Evolutionary conservation across 164 flowering plant genomes (phyloP).

Genomic region (Stephania yunnanensis): DNA sequence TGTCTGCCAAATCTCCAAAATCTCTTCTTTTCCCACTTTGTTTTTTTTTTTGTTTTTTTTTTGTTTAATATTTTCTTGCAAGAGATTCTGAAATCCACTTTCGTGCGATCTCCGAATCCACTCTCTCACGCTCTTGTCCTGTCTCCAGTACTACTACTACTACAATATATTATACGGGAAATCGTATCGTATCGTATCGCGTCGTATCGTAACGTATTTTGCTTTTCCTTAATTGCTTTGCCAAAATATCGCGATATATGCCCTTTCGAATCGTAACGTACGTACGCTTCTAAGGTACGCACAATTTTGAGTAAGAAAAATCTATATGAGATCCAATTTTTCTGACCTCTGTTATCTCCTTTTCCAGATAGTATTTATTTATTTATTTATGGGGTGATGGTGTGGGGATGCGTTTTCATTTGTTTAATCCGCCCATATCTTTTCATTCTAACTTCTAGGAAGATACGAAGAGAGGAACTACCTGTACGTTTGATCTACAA

Average conservation of each 20-base stretch:
- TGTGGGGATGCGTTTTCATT: too few relatives aligned
- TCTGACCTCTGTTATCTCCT: too few relatives aligned
- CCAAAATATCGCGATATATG: background rate
- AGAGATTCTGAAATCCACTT: constrained; percentile 53
- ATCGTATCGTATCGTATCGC: background rate
- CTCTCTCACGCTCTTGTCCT: constrained; percentile 4
- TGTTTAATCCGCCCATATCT: too few relatives aligned
- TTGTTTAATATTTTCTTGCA: background rate
- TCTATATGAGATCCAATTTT: too few relatives aligned
- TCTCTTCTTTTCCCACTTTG: constrained; percentile 19
- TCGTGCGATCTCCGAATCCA: constrained; percentile 25
- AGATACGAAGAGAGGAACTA: background rate
- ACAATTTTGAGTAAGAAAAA: background rate
- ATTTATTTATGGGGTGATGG: too few relatives aligned
- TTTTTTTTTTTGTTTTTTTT: constrained; percentile 5
- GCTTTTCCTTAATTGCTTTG: background rate
- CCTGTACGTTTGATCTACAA: background rate
- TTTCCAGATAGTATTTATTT: too few relatives aligned
- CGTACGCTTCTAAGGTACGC: background rate
- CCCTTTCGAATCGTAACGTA: background rate
- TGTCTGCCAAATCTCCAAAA: constrained; percentile 25
- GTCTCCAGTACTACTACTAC: background rate
- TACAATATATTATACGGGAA: background rate
- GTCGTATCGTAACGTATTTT: background rate
- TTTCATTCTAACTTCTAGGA: background rate